Percentiles rank a stretch among this genome's conserved stretches.
phyloP scores from a whole-genome alignment of 768 basidiomycete genomes.

The Thelephora ganbajun region DNA sequence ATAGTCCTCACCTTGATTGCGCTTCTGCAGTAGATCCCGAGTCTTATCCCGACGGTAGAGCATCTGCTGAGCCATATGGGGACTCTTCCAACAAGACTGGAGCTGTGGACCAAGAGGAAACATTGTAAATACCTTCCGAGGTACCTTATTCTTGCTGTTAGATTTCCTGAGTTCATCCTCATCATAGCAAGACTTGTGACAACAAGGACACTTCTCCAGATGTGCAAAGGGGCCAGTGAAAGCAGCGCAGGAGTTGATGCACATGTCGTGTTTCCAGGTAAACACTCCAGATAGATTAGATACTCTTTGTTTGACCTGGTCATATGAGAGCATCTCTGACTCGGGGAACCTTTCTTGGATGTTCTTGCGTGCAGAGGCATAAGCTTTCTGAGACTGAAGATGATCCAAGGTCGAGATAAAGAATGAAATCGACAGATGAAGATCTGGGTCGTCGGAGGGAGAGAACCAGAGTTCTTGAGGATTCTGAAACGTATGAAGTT shows the following conservation, averaged over 20 bases:
- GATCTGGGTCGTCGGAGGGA: too few species aligned
- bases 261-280: slow-evolving; percentile 3
- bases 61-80: slow-evolving; percentile 2
- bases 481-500: too few species aligned
- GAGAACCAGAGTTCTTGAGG: too few species aligned
- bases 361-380: not conserved
- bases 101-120: slow-evolving; percentile 12
- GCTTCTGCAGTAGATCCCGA: not conserved
- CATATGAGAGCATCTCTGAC: not conserved
- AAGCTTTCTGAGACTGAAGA: not conserved
- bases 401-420: too few species aligned
- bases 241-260: slow-evolving; percentile 8
- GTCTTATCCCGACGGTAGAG: not conserved
- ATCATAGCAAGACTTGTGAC: slow-evolving; percentile 6
- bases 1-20: slow-evolving; percentile 4
- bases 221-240: slow-evolving; percentile 10
- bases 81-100: slow-evolving; percentile 9
- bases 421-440: too few species aligned
- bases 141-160: slow-evolving; percentile 1
- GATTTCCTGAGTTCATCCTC: not conserved
- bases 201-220: slow-evolving; percentile 6
- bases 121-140: slow-evolving; percentile 6
- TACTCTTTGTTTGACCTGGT: not conserved
- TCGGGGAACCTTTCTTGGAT: not conserved
- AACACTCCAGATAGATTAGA: slow-evolving; percentile 3